These are phyloP conservation scores for Euptelea pleiosperma DNA, from an alignment of 164 flowering plant species.

Conservation along the genomic window DNA sequence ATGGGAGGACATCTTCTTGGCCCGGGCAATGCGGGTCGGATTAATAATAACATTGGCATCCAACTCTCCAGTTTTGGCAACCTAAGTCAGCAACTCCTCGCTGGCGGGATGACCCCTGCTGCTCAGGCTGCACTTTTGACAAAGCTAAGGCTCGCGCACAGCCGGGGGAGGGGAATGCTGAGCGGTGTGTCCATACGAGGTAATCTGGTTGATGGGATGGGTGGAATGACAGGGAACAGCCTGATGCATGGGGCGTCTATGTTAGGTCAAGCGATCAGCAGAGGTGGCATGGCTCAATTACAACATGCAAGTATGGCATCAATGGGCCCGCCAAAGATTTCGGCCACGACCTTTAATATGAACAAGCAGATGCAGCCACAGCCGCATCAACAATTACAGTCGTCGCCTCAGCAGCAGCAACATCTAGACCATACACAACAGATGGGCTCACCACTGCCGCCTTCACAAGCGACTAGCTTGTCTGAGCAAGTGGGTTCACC, in stretches of 20 bases:
- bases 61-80: slow-evolving; percentile 6
- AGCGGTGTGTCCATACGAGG: slow-evolving; percentile 8
- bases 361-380: slow-evolving; percentile 16
- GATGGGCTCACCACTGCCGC: slow-evolving; percentile 6
- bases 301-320: too few species aligned
- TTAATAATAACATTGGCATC: not conserved
- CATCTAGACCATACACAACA: not conserved
- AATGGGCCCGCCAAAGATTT: slow-evolving; percentile 3
- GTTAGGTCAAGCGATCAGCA: not conserved
- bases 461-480: slow-evolving; percentile 3
- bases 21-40: slow-evolving; percentile 2
- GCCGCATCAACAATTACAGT: slow-evolving; percentile 6
- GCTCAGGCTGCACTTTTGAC: too few species aligned
- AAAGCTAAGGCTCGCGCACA: too few species aligned
- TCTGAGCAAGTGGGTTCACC: slow-evolving; percentile 2
- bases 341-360: not conserved
- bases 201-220: slow-evolving; percentile 8
- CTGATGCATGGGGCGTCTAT: slow-evolving; percentile 2
- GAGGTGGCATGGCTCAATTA: slow-evolving; percentile 1
- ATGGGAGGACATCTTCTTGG: too few species aligned
- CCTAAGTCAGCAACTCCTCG: too few species aligned
- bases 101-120: too few species aligned
- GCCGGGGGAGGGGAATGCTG: slow-evolving; percentile 7
- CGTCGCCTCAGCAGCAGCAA: slow-evolving; percentile 3
- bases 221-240: not conserved